These are phyloP conservation scores for Eimeria maxima DNA, from an alignment of 169 alveolate species.

Conservation along the genomic window DNA sequence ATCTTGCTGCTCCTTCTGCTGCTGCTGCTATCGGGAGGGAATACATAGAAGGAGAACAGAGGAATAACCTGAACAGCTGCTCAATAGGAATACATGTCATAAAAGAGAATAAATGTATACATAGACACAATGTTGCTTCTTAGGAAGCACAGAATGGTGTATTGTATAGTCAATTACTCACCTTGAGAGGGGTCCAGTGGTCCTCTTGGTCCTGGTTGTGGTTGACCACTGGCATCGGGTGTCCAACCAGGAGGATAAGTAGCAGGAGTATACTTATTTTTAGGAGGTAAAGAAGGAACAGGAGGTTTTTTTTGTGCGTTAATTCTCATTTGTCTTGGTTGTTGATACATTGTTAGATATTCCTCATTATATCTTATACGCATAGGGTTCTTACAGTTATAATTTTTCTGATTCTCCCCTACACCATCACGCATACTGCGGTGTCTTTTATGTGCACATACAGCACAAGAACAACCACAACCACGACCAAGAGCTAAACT, in stretches of 20 bases:
- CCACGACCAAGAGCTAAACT: not conserved
- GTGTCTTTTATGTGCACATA: slow-evolving; percentile 33
- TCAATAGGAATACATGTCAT: no score
- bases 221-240: not conserved
- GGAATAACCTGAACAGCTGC: no score
- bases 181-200: slow-evolving; percentile 15
- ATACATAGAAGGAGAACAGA: no score
- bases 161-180: not conserved
- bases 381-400: slow-evolving; percentile 44
- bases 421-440: slow-evolving; percentile 29
- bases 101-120: no score
- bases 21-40: no score
- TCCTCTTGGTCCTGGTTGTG: not conserved
- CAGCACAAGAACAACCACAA: slow-evolving; percentile 15
- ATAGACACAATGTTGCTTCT: no score
- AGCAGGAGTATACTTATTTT: not conserved
- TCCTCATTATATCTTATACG: slow-evolving; percentile 23
- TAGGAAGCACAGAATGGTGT: not conserved
- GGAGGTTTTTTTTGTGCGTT: not conserved
- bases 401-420: not conserved
- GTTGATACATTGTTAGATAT: slow-evolving; percentile 36
- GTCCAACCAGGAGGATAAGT: slow-evolving; percentile 25
- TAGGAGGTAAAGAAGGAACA: not conserved
- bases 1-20: no score
- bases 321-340: slow-evolving; percentile 60